Base-by-base conservation (phyloP, 306 rosid genomes). In the Astragalus membranaceus region DNA sequence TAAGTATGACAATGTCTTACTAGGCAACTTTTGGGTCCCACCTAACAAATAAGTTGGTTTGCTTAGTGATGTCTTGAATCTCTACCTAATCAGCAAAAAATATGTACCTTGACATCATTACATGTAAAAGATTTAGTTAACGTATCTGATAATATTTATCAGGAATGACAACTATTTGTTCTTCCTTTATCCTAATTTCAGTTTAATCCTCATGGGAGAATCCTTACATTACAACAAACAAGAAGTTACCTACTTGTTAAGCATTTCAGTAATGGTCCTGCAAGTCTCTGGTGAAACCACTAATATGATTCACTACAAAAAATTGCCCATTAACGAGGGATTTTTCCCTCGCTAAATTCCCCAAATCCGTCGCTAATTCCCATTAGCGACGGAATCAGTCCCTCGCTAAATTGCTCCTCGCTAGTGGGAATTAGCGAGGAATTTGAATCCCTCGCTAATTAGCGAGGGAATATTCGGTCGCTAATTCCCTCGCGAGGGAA, bases 31-130 rank as follows among this genome's bases (percentile, higher is more conserved):
- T 84, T 82, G 47, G 97, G 98, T 78, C 98, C 98, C 81, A 82
- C 85, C 83, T 76, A 81, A 81, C 94, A 70, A 93, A 90, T 72
- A 93, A 85, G 82, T 82, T 72, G 77, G 98, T 90, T 82, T 85
- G 74, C 82, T 85, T 84, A 54, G 92, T 84, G 74, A 93, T 90
- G 76, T 93, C 98, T 84, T 85, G 90, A 81, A 93, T 84, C 73
- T 87, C 97, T 46, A 93, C 97, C 83, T 88, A 88, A 83, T 93
- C 97, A 37, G 85, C n/a, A n/a, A n/a, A n/a, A n/a, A n/a, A 93
- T 61, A 93, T 90, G 83, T 90, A 93, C 90, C 98, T 93, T 49
- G 16, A 69, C 69, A 67, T 10, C 71, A 81, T 53, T 29, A 11
- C 29, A 64, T 7, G 48, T 39, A 58, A 56, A 66, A 79, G 13